phyloP scores from a whole-genome alignment of 2,329 filamentous ascomycete species.

The Colletotrichum abscissum region DNA sequence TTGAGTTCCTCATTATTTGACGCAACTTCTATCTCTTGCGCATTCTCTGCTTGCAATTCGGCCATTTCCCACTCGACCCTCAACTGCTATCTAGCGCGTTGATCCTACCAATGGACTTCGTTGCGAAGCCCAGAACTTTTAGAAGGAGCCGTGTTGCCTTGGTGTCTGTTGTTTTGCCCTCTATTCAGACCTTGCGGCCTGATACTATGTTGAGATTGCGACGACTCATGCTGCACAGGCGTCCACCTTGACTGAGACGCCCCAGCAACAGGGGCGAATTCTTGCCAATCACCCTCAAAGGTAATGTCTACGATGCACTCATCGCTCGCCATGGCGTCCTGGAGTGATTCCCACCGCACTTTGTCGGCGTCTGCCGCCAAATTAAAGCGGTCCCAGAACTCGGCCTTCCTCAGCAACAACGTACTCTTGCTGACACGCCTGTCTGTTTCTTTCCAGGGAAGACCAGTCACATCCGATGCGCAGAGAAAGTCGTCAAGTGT shows the following conservation, averaged over 20 bases:
- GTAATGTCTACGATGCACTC: slow-evolving; percentile 32
- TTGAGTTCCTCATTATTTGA: neutral
- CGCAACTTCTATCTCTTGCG: neutral
- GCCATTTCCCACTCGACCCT: neutral
- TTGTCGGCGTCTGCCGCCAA: slow-evolving; percentile 14
- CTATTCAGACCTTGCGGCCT: no score
- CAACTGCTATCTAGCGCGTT: neutral
- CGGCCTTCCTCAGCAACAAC: neutral
- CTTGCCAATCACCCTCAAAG: slow-evolving; percentile 16
- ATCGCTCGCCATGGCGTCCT: slow-evolving; percentile 28
- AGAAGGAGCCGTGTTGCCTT: neutral
- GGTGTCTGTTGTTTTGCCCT: neutral
- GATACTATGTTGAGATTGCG: neutral
- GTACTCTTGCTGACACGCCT: neutral
- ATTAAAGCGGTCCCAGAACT: slow-evolving; percentile 23
- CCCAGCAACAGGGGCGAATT: neutral
- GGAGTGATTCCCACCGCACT: slow-evolving; percentile 21
- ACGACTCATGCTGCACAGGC: neutral
- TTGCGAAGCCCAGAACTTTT: slow-evolving; percentile 19
- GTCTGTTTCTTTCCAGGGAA: slow-evolving; percentile 20
- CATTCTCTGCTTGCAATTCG: neutral
- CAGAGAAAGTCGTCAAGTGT: slow-evolving; percentile 27
- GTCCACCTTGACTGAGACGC: neutral
- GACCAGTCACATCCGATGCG: neutral
- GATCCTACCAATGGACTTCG: neutral